Conservation (phyloP, 495 filamentous ascomycete species). For the Bathelium albidoporum region DNA sequence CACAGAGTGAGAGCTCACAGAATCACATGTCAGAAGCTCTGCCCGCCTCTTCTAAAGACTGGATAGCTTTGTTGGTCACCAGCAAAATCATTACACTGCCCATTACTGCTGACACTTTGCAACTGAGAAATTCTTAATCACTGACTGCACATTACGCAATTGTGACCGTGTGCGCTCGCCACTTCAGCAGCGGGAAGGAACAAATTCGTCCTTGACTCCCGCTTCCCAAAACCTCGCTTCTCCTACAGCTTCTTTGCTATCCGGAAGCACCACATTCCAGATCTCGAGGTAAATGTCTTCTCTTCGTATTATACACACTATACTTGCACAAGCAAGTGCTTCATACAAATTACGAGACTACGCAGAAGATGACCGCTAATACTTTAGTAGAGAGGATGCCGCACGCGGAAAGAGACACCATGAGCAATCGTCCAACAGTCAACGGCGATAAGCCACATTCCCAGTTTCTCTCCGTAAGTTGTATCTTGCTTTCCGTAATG, state of each 20-base stretch:
- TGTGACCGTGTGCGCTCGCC: not conserved
- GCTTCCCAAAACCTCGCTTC: not conserved
- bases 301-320: too few species aligned
- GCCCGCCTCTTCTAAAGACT: not conserved
- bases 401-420: constrained; percentile 30
- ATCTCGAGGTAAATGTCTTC: too few species aligned
- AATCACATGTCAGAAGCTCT: not conserved
- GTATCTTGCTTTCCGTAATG: constrained; percentile 7
- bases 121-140: not conserved
- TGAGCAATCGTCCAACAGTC: constrained; percentile 30
- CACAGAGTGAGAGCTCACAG: not conserved
- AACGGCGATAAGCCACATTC: constrained; percentile 61
- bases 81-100: not conserved
- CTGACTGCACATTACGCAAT: not conserved
- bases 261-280: too few species aligned
- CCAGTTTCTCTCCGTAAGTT: constrained; percentile 56
- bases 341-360: too few species aligned
- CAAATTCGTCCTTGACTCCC: not conserved
- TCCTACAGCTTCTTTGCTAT: not conserved
- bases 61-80: not conserved
- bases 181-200: not conserved
- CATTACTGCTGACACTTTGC: not conserved
- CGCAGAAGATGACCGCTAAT: not conserved
- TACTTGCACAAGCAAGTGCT: too few species aligned
- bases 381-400: constrained; percentile 24